These are phyloP conservation scores for Plasmodium ovale DNA, from an alignment of 169 alveolate species.

Conservation along the genomic window DNA sequence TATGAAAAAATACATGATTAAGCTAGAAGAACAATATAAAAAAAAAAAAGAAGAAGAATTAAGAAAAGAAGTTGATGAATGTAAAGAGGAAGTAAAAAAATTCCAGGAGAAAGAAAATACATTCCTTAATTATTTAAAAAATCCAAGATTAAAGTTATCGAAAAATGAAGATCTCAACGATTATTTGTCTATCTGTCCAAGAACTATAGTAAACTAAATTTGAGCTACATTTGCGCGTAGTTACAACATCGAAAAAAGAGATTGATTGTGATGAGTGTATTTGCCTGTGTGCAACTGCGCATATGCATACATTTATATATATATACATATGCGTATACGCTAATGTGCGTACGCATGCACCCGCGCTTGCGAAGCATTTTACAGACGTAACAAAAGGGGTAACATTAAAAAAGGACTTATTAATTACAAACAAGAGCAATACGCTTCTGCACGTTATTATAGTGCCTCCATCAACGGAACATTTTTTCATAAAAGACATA, in stretches of 20 bases:
- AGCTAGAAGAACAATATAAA: slow-evolving; percentile 49
- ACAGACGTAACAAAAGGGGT: slow-evolving; percentile 37
- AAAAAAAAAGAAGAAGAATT: slow-evolving; percentile 72
- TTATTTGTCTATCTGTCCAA: slow-evolving; percentile 56
- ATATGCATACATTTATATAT: background rate
- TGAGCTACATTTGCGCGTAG: background rate
- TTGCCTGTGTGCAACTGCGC: too few relatives aligned
- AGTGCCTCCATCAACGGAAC: slow-evolving; percentile 46
- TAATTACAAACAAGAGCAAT: slow-evolving; percentile 65
- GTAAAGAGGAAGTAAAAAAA: slow-evolving; percentile 62
- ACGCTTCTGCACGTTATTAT: slow-evolving; percentile 49
- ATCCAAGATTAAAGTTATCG: slow-evolving; percentile 67
- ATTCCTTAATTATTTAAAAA: slow-evolving; percentile 62
- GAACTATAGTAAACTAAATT: slow-evolving; percentile 27
- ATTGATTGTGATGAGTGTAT: too few relatives aligned
- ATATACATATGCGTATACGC: background rate
- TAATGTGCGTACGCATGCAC: background rate
- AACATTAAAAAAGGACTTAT: slow-evolving; percentile 16
- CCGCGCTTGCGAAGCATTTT: slow-evolving; percentile 6
- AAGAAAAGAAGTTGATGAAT: slow-evolving; percentile 44
- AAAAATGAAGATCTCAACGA: slow-evolving; percentile 43
- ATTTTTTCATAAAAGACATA: slow-evolving; percentile 57
- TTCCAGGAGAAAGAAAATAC: slow-evolving; percentile 45
- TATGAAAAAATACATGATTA: slow-evolving; percentile 71
- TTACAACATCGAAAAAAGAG: background rate